A percentile compares a stretch with the other conserved stretches of the same genome.
Evolutionary conservation across 768 basidiomycete species (phyloP).

Genomic region (Termitomyces eurrhizus): DNA sequence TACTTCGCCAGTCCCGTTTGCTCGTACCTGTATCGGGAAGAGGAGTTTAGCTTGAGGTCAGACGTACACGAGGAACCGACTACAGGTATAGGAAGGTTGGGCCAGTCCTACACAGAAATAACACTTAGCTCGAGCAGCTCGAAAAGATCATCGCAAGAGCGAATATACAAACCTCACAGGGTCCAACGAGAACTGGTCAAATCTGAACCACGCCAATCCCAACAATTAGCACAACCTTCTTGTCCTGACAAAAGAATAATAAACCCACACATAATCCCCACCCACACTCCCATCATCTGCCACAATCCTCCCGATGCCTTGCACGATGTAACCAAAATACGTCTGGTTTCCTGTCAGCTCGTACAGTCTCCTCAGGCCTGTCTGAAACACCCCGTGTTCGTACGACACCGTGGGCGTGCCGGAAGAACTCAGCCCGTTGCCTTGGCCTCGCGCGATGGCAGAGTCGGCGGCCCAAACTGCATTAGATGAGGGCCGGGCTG

Average conservation of each 20-base stretch:
- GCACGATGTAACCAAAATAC: conserved; percentile 38
- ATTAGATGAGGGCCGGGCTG: conserved; percentile 33
- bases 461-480: conserved; percentile 46
- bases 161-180: conserved; percentile 28
- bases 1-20: conserved; percentile 33
- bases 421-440: conserved; percentile 33
- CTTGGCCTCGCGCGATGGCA: conserved; percentile 38
- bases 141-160: not conserved
- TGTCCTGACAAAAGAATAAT: not conserved
- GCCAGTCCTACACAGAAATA: conserved; percentile 26
- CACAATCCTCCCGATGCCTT: conserved; percentile 37
- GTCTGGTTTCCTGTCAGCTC: conserved; percentile 36
- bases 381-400: conserved; percentile 36
- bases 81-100: conserved; percentile 38
- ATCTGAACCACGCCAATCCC: conserved; percentile 19
- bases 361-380: conserved; percentile 35
- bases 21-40: conserved; percentile 23
- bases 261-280: conserved; percentile 34
- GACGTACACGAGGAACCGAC: not conserved
- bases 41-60: not conserved
- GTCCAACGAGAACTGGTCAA: conserved; percentile 32
- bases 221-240: not conserved
- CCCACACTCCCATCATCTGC: conserved; percentile 35
- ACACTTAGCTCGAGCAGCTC: not conserved
- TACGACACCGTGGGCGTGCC: conserved; percentile 36